Percentiles rank a stretch among this genome's conserved stretches.
Evolutionary conservation across 371 early-diverging fungal species (phyloP).

Genomic region (Rhizopus stolonifer): DNA sequence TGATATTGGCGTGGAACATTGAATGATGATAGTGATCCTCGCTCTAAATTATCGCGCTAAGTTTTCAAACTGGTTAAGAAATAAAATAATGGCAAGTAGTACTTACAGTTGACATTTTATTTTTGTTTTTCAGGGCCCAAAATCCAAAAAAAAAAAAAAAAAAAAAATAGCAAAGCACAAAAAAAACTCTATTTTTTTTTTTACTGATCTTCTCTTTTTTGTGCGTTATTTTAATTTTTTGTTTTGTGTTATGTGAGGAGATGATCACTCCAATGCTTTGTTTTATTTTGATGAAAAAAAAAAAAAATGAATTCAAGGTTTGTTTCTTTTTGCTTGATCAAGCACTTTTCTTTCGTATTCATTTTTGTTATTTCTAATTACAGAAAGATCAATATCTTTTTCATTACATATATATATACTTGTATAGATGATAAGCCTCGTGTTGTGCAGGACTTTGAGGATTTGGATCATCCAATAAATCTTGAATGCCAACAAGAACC

Average conservation of each 20-base stretch:
- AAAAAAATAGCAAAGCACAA: no score
- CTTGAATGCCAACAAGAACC: conserved; percentile 90
- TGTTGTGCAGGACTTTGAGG: conserved; percentile 93
- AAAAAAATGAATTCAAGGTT: conserved; percentile 12
- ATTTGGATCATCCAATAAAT: conserved; percentile 96
- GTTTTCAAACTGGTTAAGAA: no score
- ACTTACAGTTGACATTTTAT: background rate
- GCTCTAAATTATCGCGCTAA: conserved; percentile 11
- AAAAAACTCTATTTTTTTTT: no score
- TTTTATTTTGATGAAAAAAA: no score
- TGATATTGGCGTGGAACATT: conserved; percentile 47
- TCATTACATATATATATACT: conserved; percentile 57
- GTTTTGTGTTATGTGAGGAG: no score
- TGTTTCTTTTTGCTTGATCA: conserved; percentile 66
- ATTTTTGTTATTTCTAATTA: conserved; percentile 55
- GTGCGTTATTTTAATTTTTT: no score
- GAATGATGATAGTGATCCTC: conserved; percentile 32
- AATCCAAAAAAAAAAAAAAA: no score
- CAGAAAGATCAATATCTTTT: background rate
- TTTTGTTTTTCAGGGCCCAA: background rate
- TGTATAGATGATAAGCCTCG: conserved; percentile 87
- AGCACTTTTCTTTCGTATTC: conserved; percentile 78
- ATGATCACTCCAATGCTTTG: no score
- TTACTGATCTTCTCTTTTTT: no score
- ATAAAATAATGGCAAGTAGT: background rate